phyloP scores from a whole-genome alignment of 148 eudicot genomes.

The Diospyros kaki region DNA sequence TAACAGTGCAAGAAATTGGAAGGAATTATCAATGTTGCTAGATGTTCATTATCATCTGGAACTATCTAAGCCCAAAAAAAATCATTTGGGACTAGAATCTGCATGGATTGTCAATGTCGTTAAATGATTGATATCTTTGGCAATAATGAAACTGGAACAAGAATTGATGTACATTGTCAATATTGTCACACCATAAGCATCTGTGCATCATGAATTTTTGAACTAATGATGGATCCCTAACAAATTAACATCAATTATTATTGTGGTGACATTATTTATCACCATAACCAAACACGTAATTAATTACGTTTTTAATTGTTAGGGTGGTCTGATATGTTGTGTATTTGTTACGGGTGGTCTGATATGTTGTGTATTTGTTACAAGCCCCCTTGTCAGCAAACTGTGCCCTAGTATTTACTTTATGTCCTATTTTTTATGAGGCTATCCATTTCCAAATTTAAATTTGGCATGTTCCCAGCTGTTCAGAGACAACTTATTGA shows the following conservation, averaged over 20 bases:
- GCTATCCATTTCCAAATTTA: neutral
- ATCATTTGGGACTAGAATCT: too few relatives aligned
- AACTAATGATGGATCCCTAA: too few relatives aligned
- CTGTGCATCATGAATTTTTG: too few relatives aligned
- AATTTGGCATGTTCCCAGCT: slow-evolving; percentile 19
- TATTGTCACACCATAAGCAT: too few relatives aligned
- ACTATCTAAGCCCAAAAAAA: too few relatives aligned
- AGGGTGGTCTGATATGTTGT: too few relatives aligned
- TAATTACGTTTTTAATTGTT: neutral
- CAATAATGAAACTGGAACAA: neutral
- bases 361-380: neutral
- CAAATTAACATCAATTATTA: too few relatives aligned
- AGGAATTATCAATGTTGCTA: slow-evolving; percentile 1
- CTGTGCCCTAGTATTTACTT: neutral
- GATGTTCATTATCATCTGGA: too few relatives aligned
- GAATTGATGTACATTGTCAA: too few relatives aligned
- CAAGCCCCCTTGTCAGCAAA: neutral
- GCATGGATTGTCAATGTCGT: too few relatives aligned
- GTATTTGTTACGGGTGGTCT: neutral
- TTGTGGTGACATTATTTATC: neutral
- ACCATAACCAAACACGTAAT: neutral
- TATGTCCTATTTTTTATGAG: neutral
- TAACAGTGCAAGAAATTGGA: neutral
- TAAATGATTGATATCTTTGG: neutral
- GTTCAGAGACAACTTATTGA: slow-evolving; percentile 34